Base-by-base conservation (phyloP, 2,329 filamentous ascomycete genomes). In the Pseudomassariella vexata region DNA sequence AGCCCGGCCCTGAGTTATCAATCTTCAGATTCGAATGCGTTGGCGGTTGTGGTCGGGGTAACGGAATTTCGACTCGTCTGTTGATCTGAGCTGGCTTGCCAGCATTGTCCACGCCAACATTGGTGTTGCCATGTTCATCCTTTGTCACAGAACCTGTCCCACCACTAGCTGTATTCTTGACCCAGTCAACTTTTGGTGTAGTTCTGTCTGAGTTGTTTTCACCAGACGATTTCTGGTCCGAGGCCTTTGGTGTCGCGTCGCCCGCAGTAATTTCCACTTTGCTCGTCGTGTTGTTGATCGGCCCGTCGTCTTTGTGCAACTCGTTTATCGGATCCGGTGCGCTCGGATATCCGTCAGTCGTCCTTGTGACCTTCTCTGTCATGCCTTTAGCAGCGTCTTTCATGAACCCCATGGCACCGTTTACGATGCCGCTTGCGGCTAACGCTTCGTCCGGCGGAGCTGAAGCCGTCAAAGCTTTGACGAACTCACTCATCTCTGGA, bases 1-100 rank as follows among this genome's bases (percentile, higher is more conserved):
- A 44, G 19, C 41, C 38, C 5, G 41, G 17, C n/a, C 34, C 16
- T 17, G 41, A 34, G 15, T 34, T 39, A 9, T 31, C 36, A 16
- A 16, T 9, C 9, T 17, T 28, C 12, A 8, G 16, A 12, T 30
- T 36, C 12, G 29, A 19, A 16, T 24, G 20, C 9, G 24, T n/a
- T 6, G 28, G 24, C 18, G 40, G 48, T 12, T 45, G 39, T 5
- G 41, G 46, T 9, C 45, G 41, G 21, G 47, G 46, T 10, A 56
- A 35, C n/a, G 53, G 52, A 7, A 56, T 51, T 19, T 56, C 52
- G 15, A 55, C 44, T 21, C 45, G 44, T 27, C 47, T 40, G 34
- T 55, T 42, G 27, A 56, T 49, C 19, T 47, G 49, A 10, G 44
- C 39, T 5, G 53, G 53, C 14, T 42, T 39, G 10, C 52, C 53